phyloP scores from a whole-genome alignment of 257 asterid genomes.

The Cynanchum wilfordii region DNA sequence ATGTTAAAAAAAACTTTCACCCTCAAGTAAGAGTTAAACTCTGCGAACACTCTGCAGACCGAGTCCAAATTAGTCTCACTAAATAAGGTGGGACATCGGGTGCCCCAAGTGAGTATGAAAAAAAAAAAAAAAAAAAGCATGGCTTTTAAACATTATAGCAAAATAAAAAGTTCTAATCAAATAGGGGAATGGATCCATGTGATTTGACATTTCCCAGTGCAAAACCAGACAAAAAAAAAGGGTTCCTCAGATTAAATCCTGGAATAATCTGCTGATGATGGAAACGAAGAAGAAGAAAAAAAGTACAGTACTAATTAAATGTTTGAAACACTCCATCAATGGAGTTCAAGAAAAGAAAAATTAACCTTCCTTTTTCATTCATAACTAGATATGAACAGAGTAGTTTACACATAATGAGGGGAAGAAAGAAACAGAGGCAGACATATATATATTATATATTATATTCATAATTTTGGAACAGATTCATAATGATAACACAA shows the following conservation, averaged over 20 bases:
- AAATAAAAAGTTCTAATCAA: not conserved
- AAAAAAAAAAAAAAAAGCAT: too few species aligned
- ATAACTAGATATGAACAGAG: not conserved
- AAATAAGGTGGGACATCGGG: too few species aligned
- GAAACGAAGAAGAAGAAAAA: not conserved
- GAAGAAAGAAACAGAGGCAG: not conserved
- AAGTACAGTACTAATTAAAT: not conserved
- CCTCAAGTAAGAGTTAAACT: too few species aligned
- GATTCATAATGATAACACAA: not conserved
- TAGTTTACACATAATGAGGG: not conserved
- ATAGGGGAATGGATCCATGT: too few species aligned
- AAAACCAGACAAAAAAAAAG: too few species aligned
- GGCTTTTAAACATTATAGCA: not conserved
- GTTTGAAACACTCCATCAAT: not conserved
- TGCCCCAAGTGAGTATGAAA: too few species aligned
- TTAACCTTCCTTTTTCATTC: not conserved
- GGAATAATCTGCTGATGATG: too few species aligned
- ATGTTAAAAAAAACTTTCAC: too few species aligned
- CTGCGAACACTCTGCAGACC: too few species aligned
- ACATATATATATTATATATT: not conserved
- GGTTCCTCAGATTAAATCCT: too few species aligned
- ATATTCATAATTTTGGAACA: not conserved
- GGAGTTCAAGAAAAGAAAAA: not conserved
- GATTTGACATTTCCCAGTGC: too few species aligned
- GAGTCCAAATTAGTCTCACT: too few species aligned